These are phyloP conservation scores for Arthrobotrys conoides DNA, from an alignment of 2,329 filamentous ascomycete species.

Conservation along the genomic window DNA sequence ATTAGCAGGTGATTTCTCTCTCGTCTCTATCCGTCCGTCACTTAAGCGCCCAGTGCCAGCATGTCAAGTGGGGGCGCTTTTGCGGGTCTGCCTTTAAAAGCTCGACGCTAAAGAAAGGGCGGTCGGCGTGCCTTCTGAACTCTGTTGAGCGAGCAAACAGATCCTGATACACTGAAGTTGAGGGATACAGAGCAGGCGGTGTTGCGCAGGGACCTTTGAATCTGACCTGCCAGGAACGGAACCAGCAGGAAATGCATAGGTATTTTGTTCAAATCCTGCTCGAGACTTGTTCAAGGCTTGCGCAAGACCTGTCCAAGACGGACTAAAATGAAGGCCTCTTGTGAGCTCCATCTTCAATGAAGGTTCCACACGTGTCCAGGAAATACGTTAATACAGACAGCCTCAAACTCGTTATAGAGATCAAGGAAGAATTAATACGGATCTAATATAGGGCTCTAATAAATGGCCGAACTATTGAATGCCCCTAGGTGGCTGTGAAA, in stretches of 20 bases:
- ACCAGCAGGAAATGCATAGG: neutral
- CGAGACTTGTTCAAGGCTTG: neutral
- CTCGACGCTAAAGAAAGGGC: slow-evolving; percentile 26
- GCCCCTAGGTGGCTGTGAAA: slow-evolving; percentile 12
- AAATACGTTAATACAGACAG: slow-evolving; percentile 2
- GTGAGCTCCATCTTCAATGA: neutral
- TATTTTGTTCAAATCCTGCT: slow-evolving; percentile 3
- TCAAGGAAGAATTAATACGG: slow-evolving; percentile 39
- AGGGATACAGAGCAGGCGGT: neutral
- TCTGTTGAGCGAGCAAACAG: neutral
- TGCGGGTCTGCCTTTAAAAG: slow-evolving; percentile 53
- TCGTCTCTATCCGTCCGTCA: slow-evolving; percentile 60
- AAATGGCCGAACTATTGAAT: slow-evolving; percentile 32
- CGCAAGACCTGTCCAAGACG: slow-evolving; percentile 5
- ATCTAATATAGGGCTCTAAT: slow-evolving; percentile 48
- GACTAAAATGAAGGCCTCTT: slow-evolving; percentile 9
- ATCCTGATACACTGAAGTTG: neutral
- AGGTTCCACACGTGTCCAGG: slow-evolving; percentile 1
- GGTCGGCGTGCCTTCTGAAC: slow-evolving; percentile 11
- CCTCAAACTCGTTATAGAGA: neutral
- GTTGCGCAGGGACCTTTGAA: slow-evolving; percentile 38
- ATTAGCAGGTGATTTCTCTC: slow-evolving; percentile 51
- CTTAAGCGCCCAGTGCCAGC: slow-evolving; percentile 53
- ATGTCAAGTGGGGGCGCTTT: slow-evolving; percentile 46
- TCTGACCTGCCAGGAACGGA: slow-evolving; percentile 36